Evolutionary conservation across 2,329 filamentous ascomycete genomes (phyloP), one percentile per base, ranked within the genome.

Genomic region (Colletotrichum eleusines): DNA sequence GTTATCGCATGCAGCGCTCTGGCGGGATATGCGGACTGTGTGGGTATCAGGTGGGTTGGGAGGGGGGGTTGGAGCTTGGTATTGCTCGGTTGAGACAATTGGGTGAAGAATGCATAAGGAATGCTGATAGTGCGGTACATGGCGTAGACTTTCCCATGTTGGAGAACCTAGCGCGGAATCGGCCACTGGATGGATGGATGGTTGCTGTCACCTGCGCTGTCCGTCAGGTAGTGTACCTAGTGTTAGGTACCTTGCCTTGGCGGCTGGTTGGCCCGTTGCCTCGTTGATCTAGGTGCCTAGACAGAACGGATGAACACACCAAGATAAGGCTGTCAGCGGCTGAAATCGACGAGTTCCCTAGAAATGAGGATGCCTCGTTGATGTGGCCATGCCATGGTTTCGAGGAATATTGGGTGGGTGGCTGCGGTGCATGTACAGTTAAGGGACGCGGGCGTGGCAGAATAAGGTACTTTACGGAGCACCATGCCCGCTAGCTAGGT

Each of bases 1-100:
- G 69, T 71, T 71, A 71, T 71, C 69, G 69, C 69, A 69, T 71
- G 69, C 64, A 71, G 69, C 58, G 69, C 53, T 71, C 68, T 63
- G 69, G n/a, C 64, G 57, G 64, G 68, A 58, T 68, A 63, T 63
- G 68, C 64, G 53, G 64, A 69, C 65, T 63, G 58, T 59, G 69
- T 71, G 69, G 69, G 26, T 63, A 44, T 58, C 46, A 8, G 18
- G 69, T 69, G 64, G 69, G 65, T 59, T 54, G 69, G 53, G 53
- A 67, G 50, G 62, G 64, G 64, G 64, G n/a, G n/a, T n/a, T n/a
- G n/a, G 58, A 67, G 64, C 64, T n/a, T n/a, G n/a, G n/a, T 62
- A 40, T 68, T 54, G 58, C 35, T n/a, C 20, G 60, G 18, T 28
- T 48, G 64, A 67, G 51, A 59, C 58, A 60, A 26, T n/a, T 42